phyloP scores from a whole-genome alignment of 164 flowering plant species.

The Kalanchoe fedtschenkoi region DNA sequence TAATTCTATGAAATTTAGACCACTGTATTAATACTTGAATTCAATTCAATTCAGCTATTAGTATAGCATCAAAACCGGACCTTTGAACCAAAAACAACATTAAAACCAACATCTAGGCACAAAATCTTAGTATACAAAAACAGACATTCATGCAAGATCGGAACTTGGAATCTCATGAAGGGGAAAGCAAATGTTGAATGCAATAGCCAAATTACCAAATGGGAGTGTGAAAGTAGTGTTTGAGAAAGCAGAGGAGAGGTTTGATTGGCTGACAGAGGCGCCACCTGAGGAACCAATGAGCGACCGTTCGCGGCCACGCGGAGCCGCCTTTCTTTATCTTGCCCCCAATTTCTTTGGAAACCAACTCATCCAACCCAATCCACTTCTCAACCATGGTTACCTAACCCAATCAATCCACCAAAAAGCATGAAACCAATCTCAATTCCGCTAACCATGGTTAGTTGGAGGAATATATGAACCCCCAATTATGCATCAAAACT shows the following conservation, averaged over 20 bases:
- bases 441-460: conserved; percentile 8
- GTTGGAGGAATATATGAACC: not conserved
- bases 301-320: conserved; percentile 3
- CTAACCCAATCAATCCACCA: not conserved
- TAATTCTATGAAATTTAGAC: no score
- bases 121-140: no score
- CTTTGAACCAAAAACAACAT: not conserved
- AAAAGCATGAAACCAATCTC: no score
- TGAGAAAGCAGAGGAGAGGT: not conserved
- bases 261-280: not conserved
- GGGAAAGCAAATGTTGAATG: no score
- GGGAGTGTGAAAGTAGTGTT: not conserved
- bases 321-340: conserved; percentile 1
- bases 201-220: not conserved
- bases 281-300: conserved; percentile 3
- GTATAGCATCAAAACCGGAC: no score
- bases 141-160: not conserved
- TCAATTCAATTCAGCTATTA: no score
- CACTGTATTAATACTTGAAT: no score
- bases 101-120: no score
- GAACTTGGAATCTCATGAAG: not conserved
- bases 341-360: conserved; percentile 5
- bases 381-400: conserved; percentile 3
- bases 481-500: not conserved
- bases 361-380: not conserved